A percentile compares a stretch with the other conserved stretches of the same genome.
Conservation (phyloP, 2,329 filamentous ascomycete species). For the Penicillium sp. region DNA sequence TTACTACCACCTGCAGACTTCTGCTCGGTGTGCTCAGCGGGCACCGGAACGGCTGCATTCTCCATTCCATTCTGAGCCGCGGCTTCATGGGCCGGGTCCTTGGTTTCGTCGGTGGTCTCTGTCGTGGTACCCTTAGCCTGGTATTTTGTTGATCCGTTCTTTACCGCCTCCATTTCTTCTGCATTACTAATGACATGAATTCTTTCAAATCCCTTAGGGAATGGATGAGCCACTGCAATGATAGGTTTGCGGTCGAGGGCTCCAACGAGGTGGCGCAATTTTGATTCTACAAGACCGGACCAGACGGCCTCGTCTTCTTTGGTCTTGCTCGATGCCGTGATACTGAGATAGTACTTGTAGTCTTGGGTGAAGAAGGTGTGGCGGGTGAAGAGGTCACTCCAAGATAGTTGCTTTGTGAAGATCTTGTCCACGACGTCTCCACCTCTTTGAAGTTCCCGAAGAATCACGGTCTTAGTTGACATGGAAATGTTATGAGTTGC, state of each 20-base stretch:
- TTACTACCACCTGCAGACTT: constrained; percentile 40
- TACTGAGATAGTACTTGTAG: constrained; percentile 94
- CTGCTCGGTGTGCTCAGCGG: constrained; percentile 28
- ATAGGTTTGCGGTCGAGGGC: constrained; percentile 79
- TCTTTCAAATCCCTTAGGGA: constrained; percentile 89
- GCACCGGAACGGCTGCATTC: constrained; percentile 44
- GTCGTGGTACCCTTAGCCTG: constrained; percentile 59
- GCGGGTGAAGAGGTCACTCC: constrained; percentile 86
- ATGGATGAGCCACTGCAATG: constrained; percentile 84
- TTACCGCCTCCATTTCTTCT: constrained; percentile 64
- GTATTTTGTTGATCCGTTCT: constrained; percentile 64
- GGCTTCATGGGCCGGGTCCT: constrained; percentile 54
- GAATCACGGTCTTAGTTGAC: constrained; percentile 83
- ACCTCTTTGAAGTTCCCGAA: constrained; percentile 78
- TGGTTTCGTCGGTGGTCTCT: constrained; percentile 56
- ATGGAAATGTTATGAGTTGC: constrained; percentile 90
- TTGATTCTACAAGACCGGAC: constrained; percentile 92
- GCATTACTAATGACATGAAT: constrained; percentile 70
- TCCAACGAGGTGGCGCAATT: constrained; percentile 81
- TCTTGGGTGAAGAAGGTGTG: constrained; percentile 92
- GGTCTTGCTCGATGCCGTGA: constrained; percentile 78
- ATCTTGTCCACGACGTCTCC: constrained; percentile 79
- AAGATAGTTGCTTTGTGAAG: constrained; percentile 72
- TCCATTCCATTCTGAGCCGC: constrained; percentile 52
- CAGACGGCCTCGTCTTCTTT: constrained; percentile 85